These are phyloP conservation scores for Achlya hypogyna DNA, from an alignment of 352 stramenopile genomes.

Conservation along the genomic window DNA sequence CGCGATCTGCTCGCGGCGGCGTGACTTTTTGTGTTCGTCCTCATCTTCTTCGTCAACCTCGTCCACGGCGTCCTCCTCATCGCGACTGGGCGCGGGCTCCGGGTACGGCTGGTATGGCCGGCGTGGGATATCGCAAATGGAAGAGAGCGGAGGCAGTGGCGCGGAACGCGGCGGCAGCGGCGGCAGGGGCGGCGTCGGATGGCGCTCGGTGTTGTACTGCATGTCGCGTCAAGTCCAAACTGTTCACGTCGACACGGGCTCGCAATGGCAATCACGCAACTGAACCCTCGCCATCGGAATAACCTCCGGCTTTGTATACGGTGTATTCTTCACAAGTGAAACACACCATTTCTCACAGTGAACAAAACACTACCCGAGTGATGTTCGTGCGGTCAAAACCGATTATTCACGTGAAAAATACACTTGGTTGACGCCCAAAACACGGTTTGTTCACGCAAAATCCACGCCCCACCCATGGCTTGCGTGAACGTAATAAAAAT, in stretches of 20 bases:
- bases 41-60: slow-evolving; percentile 6
- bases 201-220: background rate
- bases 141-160: background rate
- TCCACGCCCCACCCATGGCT: background rate
- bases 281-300: background rate
- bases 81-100: background rate
- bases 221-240: too few relatives aligned
- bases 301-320: background rate
- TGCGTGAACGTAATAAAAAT: too few relatives aligned
- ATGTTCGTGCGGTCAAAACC: background rate
- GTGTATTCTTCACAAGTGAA: background rate
- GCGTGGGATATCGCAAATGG: background rate
- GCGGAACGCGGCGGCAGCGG: background rate
- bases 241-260: too few relatives aligned
- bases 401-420: background rate
- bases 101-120: background rate
- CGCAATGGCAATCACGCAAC: too few relatives aligned
- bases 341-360: background rate
- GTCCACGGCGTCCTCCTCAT: background rate
- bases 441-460: background rate
- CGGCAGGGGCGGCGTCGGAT: background rate
- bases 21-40: slow-evolving; percentile 12
- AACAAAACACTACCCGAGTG: too few relatives aligned
- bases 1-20: slow-evolving; percentile 15
- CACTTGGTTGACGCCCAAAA: background rate